Evolutionary conservation across 176 grass and related monocot genomes (phyloP).

Genomic region (Oryza brachyantha): DNA sequence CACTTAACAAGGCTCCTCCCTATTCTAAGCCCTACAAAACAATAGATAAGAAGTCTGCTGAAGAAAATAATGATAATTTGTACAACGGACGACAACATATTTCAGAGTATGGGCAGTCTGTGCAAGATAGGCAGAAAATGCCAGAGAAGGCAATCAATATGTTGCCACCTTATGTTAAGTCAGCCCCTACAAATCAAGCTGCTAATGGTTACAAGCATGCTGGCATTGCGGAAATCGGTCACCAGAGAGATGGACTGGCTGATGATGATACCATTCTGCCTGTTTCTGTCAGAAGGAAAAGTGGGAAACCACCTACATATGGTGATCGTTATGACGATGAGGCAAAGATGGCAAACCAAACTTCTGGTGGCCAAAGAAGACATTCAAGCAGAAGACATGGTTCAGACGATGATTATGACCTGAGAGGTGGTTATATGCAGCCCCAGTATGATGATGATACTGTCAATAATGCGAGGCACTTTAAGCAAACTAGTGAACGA

Average conservation of each 20-base stretch:
- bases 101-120: constrained; percentile 23
- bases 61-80: constrained; percentile 34
- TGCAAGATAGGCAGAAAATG: constrained; percentile 38
- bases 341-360: constrained; percentile 36
- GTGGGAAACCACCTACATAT: constrained; percentile 37
- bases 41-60: constrained; percentile 21
- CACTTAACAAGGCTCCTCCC: constrained; percentile 56
- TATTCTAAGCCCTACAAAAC: constrained; percentile 60
- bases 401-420: constrained; percentile 30
- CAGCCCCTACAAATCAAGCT: constrained; percentile 20
- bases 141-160: constrained; percentile 42
- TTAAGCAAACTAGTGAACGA: constrained; percentile 28
- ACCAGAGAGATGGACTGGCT: constrained; percentile 12
- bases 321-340: constrained; percentile 31
- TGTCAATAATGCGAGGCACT: constrained; percentile 34
- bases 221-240: constrained; percentile 9
- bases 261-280: constrained; percentile 35
- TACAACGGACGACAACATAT: constrained; percentile 14
- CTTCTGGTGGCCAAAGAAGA: constrained; percentile 38
- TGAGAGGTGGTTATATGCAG: neutral
- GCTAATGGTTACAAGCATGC: constrained; percentile 18
- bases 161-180: constrained; percentile 77
- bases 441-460: constrained; percentile 28
- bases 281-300: constrained; percentile 60
- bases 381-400: constrained; percentile 44